phyloP scores from a whole-genome alignment of 225 moss, liverwort and hornwort species.

The Anthoceros angustus region DNA sequence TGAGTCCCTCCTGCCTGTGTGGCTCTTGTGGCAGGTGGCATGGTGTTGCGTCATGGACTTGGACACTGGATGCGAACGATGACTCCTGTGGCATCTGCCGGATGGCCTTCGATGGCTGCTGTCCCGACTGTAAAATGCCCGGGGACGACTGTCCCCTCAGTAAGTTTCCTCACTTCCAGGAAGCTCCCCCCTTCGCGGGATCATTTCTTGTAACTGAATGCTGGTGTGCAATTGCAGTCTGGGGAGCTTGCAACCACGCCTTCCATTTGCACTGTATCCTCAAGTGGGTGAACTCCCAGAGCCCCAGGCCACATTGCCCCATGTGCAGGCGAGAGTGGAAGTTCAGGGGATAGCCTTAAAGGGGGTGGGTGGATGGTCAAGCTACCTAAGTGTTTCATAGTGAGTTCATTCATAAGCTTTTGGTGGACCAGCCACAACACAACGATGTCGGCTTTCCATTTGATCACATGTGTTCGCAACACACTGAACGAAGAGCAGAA shows the following conservation, averaged over 20 bases:
- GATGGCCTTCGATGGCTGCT: conserved; percentile 89
- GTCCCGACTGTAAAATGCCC: conserved; percentile 89
- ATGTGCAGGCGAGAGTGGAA: conserved; percentile 98
- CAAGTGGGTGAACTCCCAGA: conserved; percentile 95
- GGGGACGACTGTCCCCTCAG: conserved; percentile 73
- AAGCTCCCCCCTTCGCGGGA: neutral
- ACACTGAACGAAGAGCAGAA: too few species aligned
- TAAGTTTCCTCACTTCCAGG: conserved; percentile 10
- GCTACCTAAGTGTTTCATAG: neutral
- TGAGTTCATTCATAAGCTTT: too few species aligned
- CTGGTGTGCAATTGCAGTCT: conserved; percentile 26
- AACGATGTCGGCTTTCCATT: too few species aligned
- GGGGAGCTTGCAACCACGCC: conserved; percentile 93
- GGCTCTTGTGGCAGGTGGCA: conserved; percentile 46
- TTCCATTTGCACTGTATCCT: conserved; percentile 88
- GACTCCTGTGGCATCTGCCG: conserved; percentile 72
- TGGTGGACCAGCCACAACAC: too few species aligned
- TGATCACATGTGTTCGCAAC: too few species aligned
- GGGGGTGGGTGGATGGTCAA: neutral
- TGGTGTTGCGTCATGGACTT: conserved; percentile 86
- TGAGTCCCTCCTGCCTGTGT: conserved; percentile 11
- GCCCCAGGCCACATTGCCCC: conserved; percentile 67
- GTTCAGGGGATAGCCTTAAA: conserved; percentile 17
- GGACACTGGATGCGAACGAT: conserved; percentile 67
- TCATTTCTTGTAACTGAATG: neutral